Percentiles rank a stretch among this genome's conserved stretches.
Evolutionary conservation across 768 basidiomycete species (phyloP).

Genomic region (Amanita rubescens): DNA sequence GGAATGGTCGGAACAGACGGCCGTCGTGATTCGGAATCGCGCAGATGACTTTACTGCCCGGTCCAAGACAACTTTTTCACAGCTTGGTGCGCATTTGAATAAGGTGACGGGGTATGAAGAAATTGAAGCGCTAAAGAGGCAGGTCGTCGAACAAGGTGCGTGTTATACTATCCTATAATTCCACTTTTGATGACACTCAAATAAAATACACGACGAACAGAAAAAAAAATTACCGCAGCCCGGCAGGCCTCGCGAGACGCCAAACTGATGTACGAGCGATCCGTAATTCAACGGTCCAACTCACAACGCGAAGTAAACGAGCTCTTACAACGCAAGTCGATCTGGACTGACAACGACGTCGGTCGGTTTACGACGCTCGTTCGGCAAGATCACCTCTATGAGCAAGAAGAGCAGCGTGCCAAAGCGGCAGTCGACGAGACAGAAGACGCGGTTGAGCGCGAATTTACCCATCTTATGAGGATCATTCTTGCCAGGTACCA

Average conservation of each 20-base stretch:
- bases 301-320: constrained; percentile 97
- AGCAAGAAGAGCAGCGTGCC: constrained; percentile 67
- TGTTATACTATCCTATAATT: constrained; percentile 10
- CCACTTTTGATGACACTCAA: background rate
- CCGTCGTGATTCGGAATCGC: constrained; percentile 40
- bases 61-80: constrained; percentile 56
- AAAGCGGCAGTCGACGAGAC: constrained; percentile 60
- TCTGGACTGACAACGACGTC: constrained; percentile 90
- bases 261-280: constrained; percentile 69
- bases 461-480: constrained; percentile 83
- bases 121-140: constrained; percentile 74
- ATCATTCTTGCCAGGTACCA: constrained; percentile 89
- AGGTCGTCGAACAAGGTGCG: constrained; percentile 78
- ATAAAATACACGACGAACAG: too few relatives aligned
- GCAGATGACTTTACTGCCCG: constrained; percentile 51
- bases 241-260: constrained; percentile 63
- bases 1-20: constrained; percentile 43
- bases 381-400: constrained; percentile 80
- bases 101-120: constrained; percentile 87
- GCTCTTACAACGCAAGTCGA: constrained; percentile 85
- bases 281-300: constrained; percentile 71
- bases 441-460: constrained; percentile 79
- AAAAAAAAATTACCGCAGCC: constrained; percentile 61
- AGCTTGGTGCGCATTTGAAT: constrained; percentile 75
- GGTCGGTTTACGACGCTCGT: constrained; percentile 84